These are phyloP conservation scores for Diaporthe vexans DNA, from an alignment of 2,329 filamentous ascomycete species.

Conservation along the genomic window DNA sequence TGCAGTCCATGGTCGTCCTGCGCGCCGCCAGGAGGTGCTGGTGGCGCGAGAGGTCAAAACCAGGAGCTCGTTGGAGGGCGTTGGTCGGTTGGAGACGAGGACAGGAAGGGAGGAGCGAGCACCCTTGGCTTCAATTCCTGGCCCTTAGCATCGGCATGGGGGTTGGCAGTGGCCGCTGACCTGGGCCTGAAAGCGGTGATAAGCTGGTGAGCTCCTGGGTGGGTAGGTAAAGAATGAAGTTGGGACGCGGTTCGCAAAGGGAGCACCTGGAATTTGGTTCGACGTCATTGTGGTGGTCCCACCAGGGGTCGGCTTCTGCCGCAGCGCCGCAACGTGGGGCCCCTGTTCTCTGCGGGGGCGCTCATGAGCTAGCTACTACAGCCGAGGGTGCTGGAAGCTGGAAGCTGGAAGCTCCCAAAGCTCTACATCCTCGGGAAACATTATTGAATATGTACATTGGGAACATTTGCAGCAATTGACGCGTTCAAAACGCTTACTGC, in stretches of 20 bases:
- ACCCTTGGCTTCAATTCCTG: neutral
- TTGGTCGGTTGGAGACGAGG: neutral
- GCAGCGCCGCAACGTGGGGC: neutral
- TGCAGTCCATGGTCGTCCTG: conserved; percentile 37
- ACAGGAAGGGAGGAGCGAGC: neutral
- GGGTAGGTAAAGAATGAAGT: neutral
- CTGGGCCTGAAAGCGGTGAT: neutral
- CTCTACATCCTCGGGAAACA: neutral
- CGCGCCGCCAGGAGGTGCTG: conserved; percentile 1
- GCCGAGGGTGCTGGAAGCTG: no score
- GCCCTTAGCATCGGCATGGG: neutral
- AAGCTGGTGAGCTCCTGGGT: neutral
- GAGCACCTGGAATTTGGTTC: neutral
- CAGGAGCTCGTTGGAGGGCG: neutral
- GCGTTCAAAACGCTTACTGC: neutral
- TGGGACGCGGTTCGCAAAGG: neutral
- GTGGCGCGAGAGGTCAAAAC: neutral
- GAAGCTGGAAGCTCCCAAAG: no score
- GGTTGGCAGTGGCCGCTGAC: neutral
- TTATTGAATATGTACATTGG: neutral
- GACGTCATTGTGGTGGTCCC: conserved; percentile 38
- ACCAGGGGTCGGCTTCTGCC: conserved; percentile 16
- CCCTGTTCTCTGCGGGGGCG: neutral
- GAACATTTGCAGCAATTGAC: neutral
- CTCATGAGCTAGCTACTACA: no score